Conservation (phyloP, 805 yeast species). For the Yamadazyma akitaensis region DNA sequence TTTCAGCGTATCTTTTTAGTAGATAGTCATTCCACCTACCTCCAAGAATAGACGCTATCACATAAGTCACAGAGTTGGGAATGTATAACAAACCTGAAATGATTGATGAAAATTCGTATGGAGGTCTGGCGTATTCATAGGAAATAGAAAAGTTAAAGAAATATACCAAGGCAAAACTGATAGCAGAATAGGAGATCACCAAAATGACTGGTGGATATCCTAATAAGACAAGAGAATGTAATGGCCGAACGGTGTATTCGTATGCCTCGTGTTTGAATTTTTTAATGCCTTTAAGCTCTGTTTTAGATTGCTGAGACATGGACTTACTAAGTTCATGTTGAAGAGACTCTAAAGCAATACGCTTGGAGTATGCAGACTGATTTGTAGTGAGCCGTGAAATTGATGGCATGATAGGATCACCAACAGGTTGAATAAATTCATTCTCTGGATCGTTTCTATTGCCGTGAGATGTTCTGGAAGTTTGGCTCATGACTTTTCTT, state of each 20-base stretch:
- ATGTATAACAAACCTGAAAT: constrained; percentile 74
- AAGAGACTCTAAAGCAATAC: constrained; percentile 20
- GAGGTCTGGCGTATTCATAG: constrained; percentile 54
- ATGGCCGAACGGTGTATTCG: constrained; percentile 54
- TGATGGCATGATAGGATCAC: constrained; percentile 41
- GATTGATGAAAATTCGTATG: constrained; percentile 66
- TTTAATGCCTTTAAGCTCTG: constrained; percentile 5
- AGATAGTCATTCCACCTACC: constrained; percentile 76
- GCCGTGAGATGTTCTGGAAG: constrained; percentile 21
- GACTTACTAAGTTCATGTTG: constrained; percentile 12
- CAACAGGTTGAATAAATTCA: constrained; percentile 14
- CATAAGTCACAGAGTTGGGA: constrained; percentile 78
- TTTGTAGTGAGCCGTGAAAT: constrained; percentile 36
- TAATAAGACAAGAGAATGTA: constrained; percentile 57
- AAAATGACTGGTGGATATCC: constrained; percentile 72
- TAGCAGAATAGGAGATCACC: constrained; percentile 62
- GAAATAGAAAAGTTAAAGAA: constrained; percentile 74
- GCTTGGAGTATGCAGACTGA: constrained; percentile 28
- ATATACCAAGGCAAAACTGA: constrained; percentile 69
- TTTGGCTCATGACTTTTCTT: constrained; percentile 18
- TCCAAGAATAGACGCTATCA: constrained; percentile 73
- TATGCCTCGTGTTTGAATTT: constrained; percentile 31
- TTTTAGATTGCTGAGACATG: constrained; percentile 1
- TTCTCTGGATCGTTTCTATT: neutral
- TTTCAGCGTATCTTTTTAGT: constrained; percentile 47